Base-by-base conservation (phyloP, 2,329 filamentous ascomycete species). In the Pyrenophora seminiperda region DNA sequence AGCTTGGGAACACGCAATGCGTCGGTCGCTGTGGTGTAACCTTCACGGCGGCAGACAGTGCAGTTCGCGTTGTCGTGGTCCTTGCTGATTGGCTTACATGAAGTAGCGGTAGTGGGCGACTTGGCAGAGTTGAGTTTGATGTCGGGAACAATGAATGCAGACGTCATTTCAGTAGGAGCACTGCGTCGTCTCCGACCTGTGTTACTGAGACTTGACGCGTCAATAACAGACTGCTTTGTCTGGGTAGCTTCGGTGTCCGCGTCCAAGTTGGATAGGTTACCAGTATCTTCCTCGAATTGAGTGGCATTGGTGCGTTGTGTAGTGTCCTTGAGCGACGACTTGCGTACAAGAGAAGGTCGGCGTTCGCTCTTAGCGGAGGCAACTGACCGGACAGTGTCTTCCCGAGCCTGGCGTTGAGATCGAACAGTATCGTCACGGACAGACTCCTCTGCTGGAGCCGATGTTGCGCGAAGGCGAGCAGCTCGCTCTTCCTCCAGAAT, bases 91-190 rank as follows among this genome's bases (percentile, higher is more conserved):
- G 56, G 41, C 36, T 61, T 64, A 17, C 61, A 50, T 7, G 60
- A 13, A 57, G 59, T 50, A 29, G 61, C 56, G 5, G 50, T 61
- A 33, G 62, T 55, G 5, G 56, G 46, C 18, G 66, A 59, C 38
- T 66, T 66, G 19, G 56, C 54, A 11, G 58, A 63, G 63, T 66
- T 64, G 36, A 86, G 71, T 15, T 83, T 85, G 59, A 86, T 83
- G 58, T 87, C 83, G 9, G 83, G 83, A 5, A 86, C 71, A 55
- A 86, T 85, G 64, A 86, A 85, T 5, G 82, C 83, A 3, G 83
- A 86, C 5, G 83, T 86, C 80, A 84, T 80, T 49, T 84, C 82
- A 19, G 77, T 75, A 11, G 75, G 73, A 30, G 72, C 72, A 31
- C 75, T 77, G 20, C 76, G 78, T 37, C 78, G 79, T 41, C 80